phyloP scores from a whole-genome alignment of 345 rosid species.

The Citrus cavaleriei region DNA sequence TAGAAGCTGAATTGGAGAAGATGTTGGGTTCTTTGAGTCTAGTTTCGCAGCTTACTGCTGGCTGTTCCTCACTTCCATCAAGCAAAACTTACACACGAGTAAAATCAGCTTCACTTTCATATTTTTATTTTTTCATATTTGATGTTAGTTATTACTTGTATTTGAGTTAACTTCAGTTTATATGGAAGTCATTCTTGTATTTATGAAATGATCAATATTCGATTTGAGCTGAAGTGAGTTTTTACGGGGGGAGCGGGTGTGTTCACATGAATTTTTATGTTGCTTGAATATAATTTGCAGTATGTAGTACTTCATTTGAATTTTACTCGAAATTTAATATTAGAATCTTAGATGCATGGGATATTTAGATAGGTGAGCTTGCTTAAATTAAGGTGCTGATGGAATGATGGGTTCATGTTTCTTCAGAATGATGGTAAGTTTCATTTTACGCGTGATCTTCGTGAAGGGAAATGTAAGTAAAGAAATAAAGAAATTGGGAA shows the following conservation, averaged over 20 bases:
- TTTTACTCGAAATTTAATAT: no score
- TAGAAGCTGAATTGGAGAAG: conserved; percentile 18
- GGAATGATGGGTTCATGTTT: not conserved
- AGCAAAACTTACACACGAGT: conserved; percentile 21
- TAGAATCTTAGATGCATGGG: not conserved
- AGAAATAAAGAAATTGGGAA: not conserved
- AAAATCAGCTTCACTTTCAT: not conserved
- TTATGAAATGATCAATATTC: not conserved
- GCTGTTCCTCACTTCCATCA: conserved; percentile 17
- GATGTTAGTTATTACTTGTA: not conserved
- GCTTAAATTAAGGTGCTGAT: not conserved
- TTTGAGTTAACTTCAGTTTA: no score
- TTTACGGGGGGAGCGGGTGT: no score
- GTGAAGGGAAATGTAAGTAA: not conserved
- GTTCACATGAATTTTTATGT: not conserved
- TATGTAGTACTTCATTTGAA: not conserved
- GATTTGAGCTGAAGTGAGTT: not conserved
- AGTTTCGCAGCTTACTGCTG: conserved; percentile 4
- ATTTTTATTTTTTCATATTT: not conserved
- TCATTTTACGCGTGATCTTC: not conserved
- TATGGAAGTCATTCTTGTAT: not conserved
- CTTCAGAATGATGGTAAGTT: not conserved
- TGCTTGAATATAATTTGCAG: not conserved
- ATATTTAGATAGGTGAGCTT: not conserved
- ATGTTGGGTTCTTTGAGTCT: conserved; percentile 27